Percentiles rank a stretch among this genome's conserved stretches.
Evolutionary conservation across 1,284 basidiomycete genomes (phyloP).

Genomic region (Paramarasmius palmivorus): DNA sequence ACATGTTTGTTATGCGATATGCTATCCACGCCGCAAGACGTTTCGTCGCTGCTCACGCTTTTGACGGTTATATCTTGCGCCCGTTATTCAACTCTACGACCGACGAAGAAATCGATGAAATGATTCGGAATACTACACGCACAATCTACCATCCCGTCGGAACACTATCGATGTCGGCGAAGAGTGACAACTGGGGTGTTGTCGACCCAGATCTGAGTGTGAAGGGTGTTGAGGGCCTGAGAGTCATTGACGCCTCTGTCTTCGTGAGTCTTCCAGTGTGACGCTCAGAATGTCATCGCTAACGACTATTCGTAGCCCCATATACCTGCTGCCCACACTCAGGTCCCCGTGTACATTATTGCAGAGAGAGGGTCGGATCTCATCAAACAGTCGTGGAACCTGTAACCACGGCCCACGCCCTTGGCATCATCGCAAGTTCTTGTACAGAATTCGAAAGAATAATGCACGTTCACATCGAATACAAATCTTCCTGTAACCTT

Average conservation of each 20-base stretch:
- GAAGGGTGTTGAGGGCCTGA: constrained; percentile 32
- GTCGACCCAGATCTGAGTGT: constrained; percentile 50
- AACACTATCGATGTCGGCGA: constrained; percentile 27
- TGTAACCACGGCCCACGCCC: neutral
- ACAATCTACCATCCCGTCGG: constrained; percentile 28
- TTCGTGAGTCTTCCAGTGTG: constrained; percentile 19
- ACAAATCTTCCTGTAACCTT: neutral
- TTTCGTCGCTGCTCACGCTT: constrained; percentile 23
- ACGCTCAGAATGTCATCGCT: neutral
- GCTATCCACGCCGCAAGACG: constrained; percentile 20
- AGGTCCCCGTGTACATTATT: constrained; percentile 13
- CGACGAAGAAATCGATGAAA: constrained; percentile 26
- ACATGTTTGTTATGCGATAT: constrained; percentile 21
- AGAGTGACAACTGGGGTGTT: constrained; percentile 32
- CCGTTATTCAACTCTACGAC: constrained; percentile 21
- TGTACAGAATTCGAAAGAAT: neutral
- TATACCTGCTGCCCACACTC: constrained; percentile 13
- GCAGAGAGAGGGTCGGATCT: constrained; percentile 12
- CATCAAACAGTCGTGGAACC: constrained; percentile 8
- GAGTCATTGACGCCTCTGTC: constrained; percentile 38
- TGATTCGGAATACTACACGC: constrained; percentile 18
- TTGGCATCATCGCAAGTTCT: neutral
- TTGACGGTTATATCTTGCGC: constrained; percentile 21
- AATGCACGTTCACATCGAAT: neutral
- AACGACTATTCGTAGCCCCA: constrained; percentile 5